Evolutionary conservation across 1,139 yeast genomes (phyloP).

Genomic region (Lodderomyces parapsilosis): DNA sequence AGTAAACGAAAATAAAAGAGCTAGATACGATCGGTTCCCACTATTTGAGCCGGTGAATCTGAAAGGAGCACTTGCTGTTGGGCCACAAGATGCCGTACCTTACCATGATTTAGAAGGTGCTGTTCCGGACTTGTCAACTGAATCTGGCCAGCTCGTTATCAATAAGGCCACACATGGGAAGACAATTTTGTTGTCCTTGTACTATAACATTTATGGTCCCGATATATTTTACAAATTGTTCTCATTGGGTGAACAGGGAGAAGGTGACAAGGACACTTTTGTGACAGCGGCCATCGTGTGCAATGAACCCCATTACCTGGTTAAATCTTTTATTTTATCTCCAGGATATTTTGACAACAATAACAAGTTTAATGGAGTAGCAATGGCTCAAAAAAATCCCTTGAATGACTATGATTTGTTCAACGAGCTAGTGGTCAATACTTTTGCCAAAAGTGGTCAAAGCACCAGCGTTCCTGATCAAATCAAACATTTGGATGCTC

Average conservation of each 20-base stretch:
- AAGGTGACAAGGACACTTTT: slow-evolving; percentile 70
- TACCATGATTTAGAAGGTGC: slow-evolving; percentile 57
- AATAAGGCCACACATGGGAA: slow-evolving; percentile 54
- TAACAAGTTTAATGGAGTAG: slow-evolving; percentile 33
- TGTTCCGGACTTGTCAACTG: slow-evolving; percentile 61
- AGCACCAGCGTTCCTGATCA: slow-evolving; percentile 18
- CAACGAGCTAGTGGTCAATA: slow-evolving; percentile 11
- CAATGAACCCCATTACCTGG: slow-evolving; percentile 50
- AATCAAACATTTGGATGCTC: slow-evolving; percentile 12
- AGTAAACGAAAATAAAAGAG: slow-evolving; percentile 25
- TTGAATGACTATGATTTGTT: slow-evolving; percentile 25
- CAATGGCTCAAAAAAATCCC: slow-evolving; percentile 43
- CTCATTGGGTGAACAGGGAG: slow-evolving; percentile 62
- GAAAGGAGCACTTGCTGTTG: slow-evolving; percentile 10
- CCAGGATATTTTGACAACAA: slow-evolving; percentile 29
- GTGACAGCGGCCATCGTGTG: slow-evolving; percentile 55
- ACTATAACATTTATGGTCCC: slow-evolving; percentile 62
- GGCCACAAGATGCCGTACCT: slow-evolving; percentile 20
- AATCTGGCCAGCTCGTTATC: slow-evolving; percentile 59
- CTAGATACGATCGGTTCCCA: slow-evolving; percentile 25
- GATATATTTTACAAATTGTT: slow-evolving; percentile 52
- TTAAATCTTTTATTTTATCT: slow-evolving; percentile 35
- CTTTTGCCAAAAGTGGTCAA: slow-evolving; percentile 7
- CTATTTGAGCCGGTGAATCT: slow-evolving; percentile 12
- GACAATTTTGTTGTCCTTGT: slow-evolving; percentile 51